Percentiles rank a stretch among this genome's conserved stretches.
These are phyloP conservation scores for Isatis tinctoria DNA, from an alignment of 345 rosid genomes.

Conservation along the genomic window DNA sequence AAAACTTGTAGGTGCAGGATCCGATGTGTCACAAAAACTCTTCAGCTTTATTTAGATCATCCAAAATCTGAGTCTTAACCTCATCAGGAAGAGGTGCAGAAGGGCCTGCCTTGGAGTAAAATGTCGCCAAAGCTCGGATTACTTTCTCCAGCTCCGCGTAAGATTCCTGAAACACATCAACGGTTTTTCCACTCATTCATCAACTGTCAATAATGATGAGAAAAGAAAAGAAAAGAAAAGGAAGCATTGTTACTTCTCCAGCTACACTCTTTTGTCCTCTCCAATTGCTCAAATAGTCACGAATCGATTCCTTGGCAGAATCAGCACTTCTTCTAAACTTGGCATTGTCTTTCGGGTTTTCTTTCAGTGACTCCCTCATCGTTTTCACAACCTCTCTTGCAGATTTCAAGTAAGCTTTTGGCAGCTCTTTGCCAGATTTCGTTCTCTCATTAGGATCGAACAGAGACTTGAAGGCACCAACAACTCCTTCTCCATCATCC, in stretches of 20 bases:
- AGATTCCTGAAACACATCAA: slow-evolving; percentile 56
- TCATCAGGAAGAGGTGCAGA: slow-evolving; percentile 75
- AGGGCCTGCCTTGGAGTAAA: slow-evolving; percentile 88
- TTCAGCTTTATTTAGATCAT: slow-evolving; percentile 55
- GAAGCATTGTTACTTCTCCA: slow-evolving; percentile 39
- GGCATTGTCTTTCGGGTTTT: slow-evolving; percentile 60
- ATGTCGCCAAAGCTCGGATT: slow-evolving; percentile 61
- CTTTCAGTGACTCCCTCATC: slow-evolving; percentile 71
- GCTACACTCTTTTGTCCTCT: slow-evolving; percentile 56
- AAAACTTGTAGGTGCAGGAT: background rate
- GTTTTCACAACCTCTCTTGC: slow-evolving; percentile 84
- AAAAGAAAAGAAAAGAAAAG: background rate
- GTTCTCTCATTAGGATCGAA: slow-evolving; percentile 80
- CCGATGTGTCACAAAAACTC: slow-evolving; percentile 50
- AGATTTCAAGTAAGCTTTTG: slow-evolving; percentile 84
- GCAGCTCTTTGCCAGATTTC: slow-evolving; percentile 70
- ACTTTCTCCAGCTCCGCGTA: slow-evolving; percentile 75
- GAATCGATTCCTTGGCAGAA: slow-evolving; percentile 86
- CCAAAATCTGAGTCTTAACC: slow-evolving; percentile 58
- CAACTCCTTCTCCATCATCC: slow-evolving; percentile 46
- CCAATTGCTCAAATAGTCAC: slow-evolving; percentile 79
- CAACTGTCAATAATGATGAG: background rate
- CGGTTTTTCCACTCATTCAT: background rate
- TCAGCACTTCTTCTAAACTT: slow-evolving; percentile 83
- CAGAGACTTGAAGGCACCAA: slow-evolving; percentile 60